These are phyloP conservation scores for Alliaria petiolata DNA, from an alignment of 345 rosid species.

Conservation along the genomic window DNA sequence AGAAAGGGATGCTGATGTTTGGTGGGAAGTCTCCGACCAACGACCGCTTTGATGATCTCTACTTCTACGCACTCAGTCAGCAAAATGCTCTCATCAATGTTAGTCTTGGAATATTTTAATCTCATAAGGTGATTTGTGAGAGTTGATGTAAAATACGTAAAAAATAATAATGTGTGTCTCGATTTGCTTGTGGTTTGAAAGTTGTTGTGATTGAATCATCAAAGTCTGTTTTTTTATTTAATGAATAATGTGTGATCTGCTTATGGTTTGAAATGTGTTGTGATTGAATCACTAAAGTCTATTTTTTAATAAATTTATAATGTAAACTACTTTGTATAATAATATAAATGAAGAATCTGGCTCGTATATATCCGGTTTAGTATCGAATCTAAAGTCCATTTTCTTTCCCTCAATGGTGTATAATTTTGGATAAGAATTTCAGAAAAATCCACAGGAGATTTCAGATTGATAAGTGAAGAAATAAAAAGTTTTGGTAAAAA, in stretches of 20 bases:
- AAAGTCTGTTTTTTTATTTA: background rate
- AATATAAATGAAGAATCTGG: background rate
- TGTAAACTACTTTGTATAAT: too few species aligned
- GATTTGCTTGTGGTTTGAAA: too few species aligned
- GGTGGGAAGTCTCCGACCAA: slow-evolving; percentile 19
- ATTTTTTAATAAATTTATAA: background rate
- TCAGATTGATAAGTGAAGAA: background rate
- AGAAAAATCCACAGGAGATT: background rate
- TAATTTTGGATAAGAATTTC: too few species aligned
- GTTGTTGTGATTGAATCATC: too few species aligned
- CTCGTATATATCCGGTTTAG: too few species aligned
- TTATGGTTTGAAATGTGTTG: background rate
- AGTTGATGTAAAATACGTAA: background rate
- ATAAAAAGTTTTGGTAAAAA: too few species aligned
- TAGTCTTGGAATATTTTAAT: background rate
- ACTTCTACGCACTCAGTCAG: background rate
- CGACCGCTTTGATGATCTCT: slow-evolving; percentile 10
- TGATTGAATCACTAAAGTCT: background rate
- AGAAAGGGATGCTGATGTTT: slow-evolving; percentile 20
- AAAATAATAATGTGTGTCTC: background rate
- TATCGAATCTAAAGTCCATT: too few species aligned
- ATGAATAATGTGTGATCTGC: background rate
- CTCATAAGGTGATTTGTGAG: background rate
- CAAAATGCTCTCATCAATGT: background rate
- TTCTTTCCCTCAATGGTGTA: too few species aligned